Conservation (phyloP, 2,329 filamentous ascomycete genomes). For the Colletotrichum trifolii region DNA sequence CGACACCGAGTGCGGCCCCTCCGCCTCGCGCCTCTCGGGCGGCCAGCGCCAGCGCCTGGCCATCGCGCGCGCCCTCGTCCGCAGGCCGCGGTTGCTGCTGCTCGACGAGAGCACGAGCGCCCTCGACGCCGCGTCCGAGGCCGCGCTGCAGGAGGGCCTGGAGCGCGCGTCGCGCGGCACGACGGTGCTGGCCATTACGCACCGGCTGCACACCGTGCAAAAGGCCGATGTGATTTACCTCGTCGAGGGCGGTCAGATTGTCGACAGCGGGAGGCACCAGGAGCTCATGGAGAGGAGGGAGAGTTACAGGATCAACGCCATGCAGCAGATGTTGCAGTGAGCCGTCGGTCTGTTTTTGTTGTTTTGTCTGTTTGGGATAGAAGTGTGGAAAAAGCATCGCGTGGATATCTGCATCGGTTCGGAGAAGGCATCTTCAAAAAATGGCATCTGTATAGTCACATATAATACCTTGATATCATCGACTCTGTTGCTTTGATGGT, state of each 20-base stretch:
- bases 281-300: conserved; percentile 43
- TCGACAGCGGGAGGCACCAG: conserved; percentile 50
- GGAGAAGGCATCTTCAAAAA: background rate
- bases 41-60: conserved; percentile 83
- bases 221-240: conserved; percentile 69
- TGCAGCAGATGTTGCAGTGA: conserved; percentile 45
- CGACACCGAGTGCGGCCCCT: conserved; percentile 75
- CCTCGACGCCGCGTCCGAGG: conserved; percentile 77
- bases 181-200: conserved; percentile 69
- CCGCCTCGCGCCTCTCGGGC: conserved; percentile 79
- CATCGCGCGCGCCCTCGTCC: conserved; percentile 80
- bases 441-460: conserved; percentile 11
- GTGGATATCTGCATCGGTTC: background rate
- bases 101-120: conserved; percentile 86
- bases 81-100: conserved; percentile 77
- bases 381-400: conserved; percentile 4
- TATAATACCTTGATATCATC: conserved; percentile 22
- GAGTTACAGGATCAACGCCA: conserved; percentile 46
- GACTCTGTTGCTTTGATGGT: background rate
- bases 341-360: background rate
- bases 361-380: background rate
- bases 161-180: conserved; percentile 65
- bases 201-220: conserved; percentile 66
- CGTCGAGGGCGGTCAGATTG: conserved; percentile 56
- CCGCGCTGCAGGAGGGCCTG: conserved; percentile 73